Percentiles rank a stretch among this genome's conserved stretches.
phyloP scores from a whole-genome alignment of 352 stramenopile species.

The Phytophthora chlamydospora region DNA sequence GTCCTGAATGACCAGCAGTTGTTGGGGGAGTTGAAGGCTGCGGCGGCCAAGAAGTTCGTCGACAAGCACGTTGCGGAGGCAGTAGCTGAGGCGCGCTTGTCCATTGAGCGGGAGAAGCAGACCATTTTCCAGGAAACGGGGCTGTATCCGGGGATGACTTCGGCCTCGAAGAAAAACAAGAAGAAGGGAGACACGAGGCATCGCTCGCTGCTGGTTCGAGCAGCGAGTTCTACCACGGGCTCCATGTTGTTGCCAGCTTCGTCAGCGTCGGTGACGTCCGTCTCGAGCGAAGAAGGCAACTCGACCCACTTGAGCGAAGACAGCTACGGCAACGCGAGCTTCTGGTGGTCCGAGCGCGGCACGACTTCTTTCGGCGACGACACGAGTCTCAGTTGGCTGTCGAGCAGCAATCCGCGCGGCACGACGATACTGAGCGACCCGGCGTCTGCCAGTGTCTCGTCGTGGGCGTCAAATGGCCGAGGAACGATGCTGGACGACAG shows the following conservation, averaged over 20 bases:
- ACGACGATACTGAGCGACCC: conserved; percentile 46
- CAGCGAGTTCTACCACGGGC: conserved; percentile 32
- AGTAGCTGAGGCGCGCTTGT: conserved; percentile 61
- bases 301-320: conserved; percentile 45
- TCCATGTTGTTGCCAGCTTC: conserved; percentile 33
- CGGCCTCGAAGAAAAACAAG: conserved; percentile 29
- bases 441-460: conserved; percentile 30
- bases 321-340: conserved; percentile 40
- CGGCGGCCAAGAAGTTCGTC: conserved; percentile 68
- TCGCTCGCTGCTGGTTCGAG: conserved; percentile 33
- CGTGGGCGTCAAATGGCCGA: conserved; percentile 40
- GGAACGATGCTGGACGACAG: conserved; percentile 37
- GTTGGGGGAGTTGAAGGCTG: conserved; percentile 55
- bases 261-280: conserved; percentile 31
- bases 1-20: conserved; percentile 46
- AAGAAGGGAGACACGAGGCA: conserved; percentile 30
- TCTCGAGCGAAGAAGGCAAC: conserved; percentile 45
- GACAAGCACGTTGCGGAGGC: conserved; percentile 78
- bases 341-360: conserved; percentile 55
- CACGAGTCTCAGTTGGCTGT: conserved; percentile 47
- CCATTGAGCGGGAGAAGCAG: conserved; percentile 77
- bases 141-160: conserved; percentile 50
- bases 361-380: conserved; percentile 50
- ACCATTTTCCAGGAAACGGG: conserved; percentile 70
- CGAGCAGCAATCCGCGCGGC: conserved; percentile 28